These are phyloP conservation scores for Yamadazyma buinensis DNA, from an alignment of 1,139 yeast species.

Conservation along the genomic window DNA sequence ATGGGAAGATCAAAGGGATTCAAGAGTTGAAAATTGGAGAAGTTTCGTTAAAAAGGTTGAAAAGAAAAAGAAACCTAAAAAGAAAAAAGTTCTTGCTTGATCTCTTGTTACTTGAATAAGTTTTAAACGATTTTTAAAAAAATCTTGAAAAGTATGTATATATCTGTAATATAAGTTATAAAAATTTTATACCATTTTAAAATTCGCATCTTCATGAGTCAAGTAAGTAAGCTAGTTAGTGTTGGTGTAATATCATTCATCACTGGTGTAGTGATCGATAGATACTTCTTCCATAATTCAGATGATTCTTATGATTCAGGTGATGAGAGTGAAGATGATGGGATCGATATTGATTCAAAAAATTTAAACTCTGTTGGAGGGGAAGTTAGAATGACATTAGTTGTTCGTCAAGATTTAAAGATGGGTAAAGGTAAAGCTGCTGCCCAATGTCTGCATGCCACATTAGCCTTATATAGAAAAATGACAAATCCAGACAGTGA, in stretches of 20 bases:
- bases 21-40: slow-evolving; percentile 62
- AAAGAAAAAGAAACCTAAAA: slow-evolving; percentile 40
- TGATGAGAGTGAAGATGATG: slow-evolving; percentile 30
- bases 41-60: slow-evolving; percentile 42
- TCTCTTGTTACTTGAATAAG: too few relatives aligned
- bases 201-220: slow-evolving; percentile 10
- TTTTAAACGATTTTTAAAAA: too few relatives aligned
- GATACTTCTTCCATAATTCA: slow-evolving; percentile 6
- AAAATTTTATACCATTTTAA: too few relatives aligned
- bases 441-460: slow-evolving; percentile 98
- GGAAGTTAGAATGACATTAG: slow-evolving; percentile 83
- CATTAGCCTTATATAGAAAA: slow-evolving; percentile 78
- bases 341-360: slow-evolving; percentile 50
- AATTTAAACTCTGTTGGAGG: slow-evolving; percentile 63
- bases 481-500: slow-evolving; percentile 52
- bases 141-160: too few relatives aligned
- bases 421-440: slow-evolving; percentile 97
- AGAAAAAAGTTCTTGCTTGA: slow-evolving; percentile 30
- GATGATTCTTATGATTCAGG: slow-evolving; percentile 6
- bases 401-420: slow-evolving; percentile 81
- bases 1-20: slow-evolving; percentile 65
- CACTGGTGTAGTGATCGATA: slow-evolving; percentile 22
- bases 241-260: slow-evolving; percentile 22
- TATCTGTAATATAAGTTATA: too few relatives aligned
- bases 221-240: slow-evolving; percentile 11